A percentile compares a stretch with the other conserved stretches of the same genome.
Conservation (phyloP, 306 rosid species). For the Hylodesmum podocarpum region DNA sequence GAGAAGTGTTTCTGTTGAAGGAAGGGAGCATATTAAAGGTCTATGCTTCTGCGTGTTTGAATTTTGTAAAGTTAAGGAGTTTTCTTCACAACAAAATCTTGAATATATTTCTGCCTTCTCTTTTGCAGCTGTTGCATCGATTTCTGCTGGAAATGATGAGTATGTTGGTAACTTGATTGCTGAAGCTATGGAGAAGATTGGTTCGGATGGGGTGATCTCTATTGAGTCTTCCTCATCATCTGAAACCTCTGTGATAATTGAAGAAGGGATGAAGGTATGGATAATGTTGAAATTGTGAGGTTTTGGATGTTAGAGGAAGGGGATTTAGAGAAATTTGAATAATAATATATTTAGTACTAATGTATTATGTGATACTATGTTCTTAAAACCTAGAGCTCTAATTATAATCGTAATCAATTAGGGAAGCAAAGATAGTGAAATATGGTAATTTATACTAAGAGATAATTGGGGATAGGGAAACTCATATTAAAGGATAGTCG, state of each 20-base stretch:
- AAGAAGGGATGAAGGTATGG: constrained; percentile 95
- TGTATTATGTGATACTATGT: neutral
- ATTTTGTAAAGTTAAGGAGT: neutral
- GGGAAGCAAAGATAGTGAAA: neutral
- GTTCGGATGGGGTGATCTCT: constrained; percentile 84
- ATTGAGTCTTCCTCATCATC: constrained; percentile 77
- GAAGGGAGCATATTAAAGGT: constrained; percentile 90
- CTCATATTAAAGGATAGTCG: neutral
- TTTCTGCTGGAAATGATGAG: constrained; percentile 93
- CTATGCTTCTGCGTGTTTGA: constrained; percentile 29
- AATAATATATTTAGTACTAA: neutral
- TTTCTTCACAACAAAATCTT: neutral
- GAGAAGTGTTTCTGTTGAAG: constrained; percentile 79
- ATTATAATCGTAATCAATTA: neutral
- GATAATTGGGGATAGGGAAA: neutral
- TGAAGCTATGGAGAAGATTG: constrained; percentile 86
- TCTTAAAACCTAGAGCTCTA: neutral
- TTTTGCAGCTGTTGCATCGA: constrained; percentile 82
- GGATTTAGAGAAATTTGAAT: neutral
- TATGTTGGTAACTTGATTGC: constrained; percentile 84
- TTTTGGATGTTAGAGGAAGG: neutral
- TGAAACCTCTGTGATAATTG: constrained; percentile 80
- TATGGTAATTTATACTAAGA: neutral
- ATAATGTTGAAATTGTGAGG: neutral
- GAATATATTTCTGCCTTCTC: constrained; percentile 14